Evolutionary conservation across 2,329 filamentous ascomycete species (phyloP).

Genomic region (Podosphaera xanthii): DNA sequence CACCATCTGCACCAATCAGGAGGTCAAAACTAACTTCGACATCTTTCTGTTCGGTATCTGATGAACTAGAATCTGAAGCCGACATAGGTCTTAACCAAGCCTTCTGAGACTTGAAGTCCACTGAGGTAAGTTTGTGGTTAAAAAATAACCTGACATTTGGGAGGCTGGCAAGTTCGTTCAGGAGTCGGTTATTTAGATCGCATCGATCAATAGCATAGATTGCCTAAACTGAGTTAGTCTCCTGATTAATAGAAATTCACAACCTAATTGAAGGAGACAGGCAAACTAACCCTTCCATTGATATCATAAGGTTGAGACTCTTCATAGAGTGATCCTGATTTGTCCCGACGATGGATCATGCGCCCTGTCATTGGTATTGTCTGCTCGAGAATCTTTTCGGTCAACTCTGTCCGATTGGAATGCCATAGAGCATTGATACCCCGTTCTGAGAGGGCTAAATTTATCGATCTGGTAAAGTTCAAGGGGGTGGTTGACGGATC

Average conservation of each 20-base stretch:
- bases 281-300: conserved; percentile 46
- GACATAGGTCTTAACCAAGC: conserved; percentile 62
- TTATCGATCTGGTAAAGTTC: conserved; percentile 98
- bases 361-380: conserved; percentile 88
- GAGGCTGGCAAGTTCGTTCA: conserved; percentile 62
- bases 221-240: conserved; percentile 25
- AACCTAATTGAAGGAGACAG: background rate
- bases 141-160: conserved; percentile 85
- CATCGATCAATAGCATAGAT: conserved; percentile 74
- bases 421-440: conserved; percentile 72
- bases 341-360: conserved; percentile 67
- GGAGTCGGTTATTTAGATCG: conserved; percentile 57
- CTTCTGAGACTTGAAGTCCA: conserved; percentile 54
- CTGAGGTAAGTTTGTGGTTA: conserved; percentile 78
- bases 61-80: conserved; percentile 5
- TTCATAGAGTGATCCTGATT: conserved; percentile 45
- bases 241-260: too few species aligned
- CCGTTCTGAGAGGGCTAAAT: conserved; percentile 78
- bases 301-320: conserved; percentile 76
- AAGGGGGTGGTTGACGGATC: conserved; percentile 62
- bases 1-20: conserved; percentile 84
- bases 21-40: conserved; percentile 76
- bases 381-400: conserved; percentile 49
- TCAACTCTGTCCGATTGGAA: conserved; percentile 40
- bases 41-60: conserved; percentile 24